Evolutionary conservation across 2,329 filamentous ascomycete species (phyloP), one percentile per base, ranked within the genome.

Genomic region (Nannizziopsis arthrosporioides): DNA sequence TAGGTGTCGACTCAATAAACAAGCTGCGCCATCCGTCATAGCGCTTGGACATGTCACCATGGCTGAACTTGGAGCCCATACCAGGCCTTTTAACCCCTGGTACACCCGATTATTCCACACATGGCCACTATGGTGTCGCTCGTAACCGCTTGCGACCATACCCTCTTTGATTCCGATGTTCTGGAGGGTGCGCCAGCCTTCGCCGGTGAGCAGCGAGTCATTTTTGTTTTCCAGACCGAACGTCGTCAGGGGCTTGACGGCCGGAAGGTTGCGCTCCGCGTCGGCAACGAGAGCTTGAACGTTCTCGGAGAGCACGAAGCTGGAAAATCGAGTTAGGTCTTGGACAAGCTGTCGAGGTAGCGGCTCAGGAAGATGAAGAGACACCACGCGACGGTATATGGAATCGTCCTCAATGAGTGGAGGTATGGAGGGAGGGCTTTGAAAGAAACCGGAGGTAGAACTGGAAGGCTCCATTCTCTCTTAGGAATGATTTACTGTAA

Each of bases 11-110:
- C 55, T 51, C 14, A 61, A 44, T 17, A 61, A 42, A 17, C 50
- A 56, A 8, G 58, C 58, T 2, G 58, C 58, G 3, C 58, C 58
- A 50, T 61, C 57, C 5, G 58, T 61, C 58, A 61, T 61, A 4
- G 56, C 54, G 27, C 54, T 53, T 2, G 58, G 58, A 35, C 58
- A 61, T 14, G 56, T 58, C 14, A 56, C 55, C 44, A 61, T 51
- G 5, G 55, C 58, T n/a, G 54, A 52, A 44, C 58, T 59, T 4
- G 54, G 51, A 18, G 50, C 51, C 58, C 58, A 58, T 8, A 58
- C 42, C 42, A 56, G 51, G 42, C 53, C 45, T 40, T 58, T 58
- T 5, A 57, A 19, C 17, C 54, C 57, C 34, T 60, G 57, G 46
- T 55, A 53, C 10, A 57, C 52, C 5, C 58, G 53, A 9, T 47